These are phyloP conservation scores for Colletotrichum lindemuthianum DNA, from an alignment of 2,329 filamentous ascomycete genomes.

Conservation along the genomic window DNA sequence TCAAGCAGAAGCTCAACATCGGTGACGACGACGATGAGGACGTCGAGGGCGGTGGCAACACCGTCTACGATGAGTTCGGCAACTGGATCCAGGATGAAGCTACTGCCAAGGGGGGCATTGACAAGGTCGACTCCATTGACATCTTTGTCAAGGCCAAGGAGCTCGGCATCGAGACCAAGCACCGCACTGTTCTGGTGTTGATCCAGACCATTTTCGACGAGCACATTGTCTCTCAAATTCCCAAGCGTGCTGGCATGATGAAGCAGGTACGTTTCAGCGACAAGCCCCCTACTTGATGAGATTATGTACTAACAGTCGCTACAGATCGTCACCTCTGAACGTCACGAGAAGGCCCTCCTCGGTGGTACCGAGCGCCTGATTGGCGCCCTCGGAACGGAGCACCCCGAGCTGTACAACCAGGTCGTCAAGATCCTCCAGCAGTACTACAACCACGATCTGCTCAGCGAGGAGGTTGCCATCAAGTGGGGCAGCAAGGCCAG, in stretches of 20 bases:
- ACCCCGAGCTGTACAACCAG: slow-evolving; percentile 78
- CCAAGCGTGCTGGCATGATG: slow-evolving; percentile 83
- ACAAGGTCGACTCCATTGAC: slow-evolving; percentile 85
- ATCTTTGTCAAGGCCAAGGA: slow-evolving; percentile 98
- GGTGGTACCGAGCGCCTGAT: slow-evolving; percentile 96
- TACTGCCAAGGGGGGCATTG: slow-evolving; percentile 76
- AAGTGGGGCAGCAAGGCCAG: slow-evolving; percentile 95
- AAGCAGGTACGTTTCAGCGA: slow-evolving; percentile 73
- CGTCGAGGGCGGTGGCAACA: slow-evolving; percentile 78
- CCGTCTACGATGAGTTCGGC: slow-evolving; percentile 88
- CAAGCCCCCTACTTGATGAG: neutral
- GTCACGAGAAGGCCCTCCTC: slow-evolving; percentile 94
- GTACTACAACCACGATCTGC: slow-evolving; percentile 90
- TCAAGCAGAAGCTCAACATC: slow-evolving; percentile 90
- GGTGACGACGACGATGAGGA: slow-evolving; percentile 83
- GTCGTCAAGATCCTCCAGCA: slow-evolving; percentile 88
- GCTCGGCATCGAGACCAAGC: slow-evolving; percentile 91
- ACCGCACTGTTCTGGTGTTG: slow-evolving; percentile 90
- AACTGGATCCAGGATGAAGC: slow-evolving; percentile 88
- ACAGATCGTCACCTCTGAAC: slow-evolving; percentile 86
- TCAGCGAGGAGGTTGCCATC: slow-evolving; percentile 87
- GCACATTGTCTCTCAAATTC: slow-evolving; percentile 87
- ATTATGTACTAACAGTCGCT: slow-evolving; percentile 42
- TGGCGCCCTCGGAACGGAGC: slow-evolving; percentile 74
- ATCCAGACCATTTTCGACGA: slow-evolving; percentile 95